phyloP scores from a whole-genome alignment of 1,284 basidiomycete genomes.

The Puccinia polysora region DNA sequence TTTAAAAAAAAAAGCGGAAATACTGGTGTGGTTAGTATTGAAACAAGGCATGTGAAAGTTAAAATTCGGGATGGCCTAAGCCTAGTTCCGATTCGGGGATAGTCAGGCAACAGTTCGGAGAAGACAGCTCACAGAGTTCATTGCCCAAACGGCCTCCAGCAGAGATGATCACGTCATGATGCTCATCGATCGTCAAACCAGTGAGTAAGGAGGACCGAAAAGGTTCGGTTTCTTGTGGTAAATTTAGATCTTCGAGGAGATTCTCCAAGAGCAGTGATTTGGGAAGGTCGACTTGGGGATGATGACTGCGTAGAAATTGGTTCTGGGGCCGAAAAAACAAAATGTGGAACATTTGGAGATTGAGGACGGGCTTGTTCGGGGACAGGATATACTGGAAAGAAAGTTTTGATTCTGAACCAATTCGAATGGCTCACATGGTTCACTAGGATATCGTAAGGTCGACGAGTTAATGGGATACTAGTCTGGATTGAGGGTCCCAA shows the following conservation, averaged over 20 bases:
- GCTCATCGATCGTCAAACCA: neutral
- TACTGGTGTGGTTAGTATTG: too few species aligned
- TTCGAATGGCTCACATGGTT: neutral
- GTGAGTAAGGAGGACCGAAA: slow-evolving; percentile 2
- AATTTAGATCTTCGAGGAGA: slow-evolving; percentile 28
- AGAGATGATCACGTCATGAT: slow-evolving; percentile 1
- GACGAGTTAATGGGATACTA: neutral
- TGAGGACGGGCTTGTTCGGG: neutral
- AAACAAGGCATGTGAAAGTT: too few species aligned
- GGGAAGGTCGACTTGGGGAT: slow-evolving; percentile 26
- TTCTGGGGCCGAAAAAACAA: slow-evolving; percentile 6
- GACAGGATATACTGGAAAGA: too few species aligned
- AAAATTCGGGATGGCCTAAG: too few species aligned
- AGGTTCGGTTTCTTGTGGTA: neutral
- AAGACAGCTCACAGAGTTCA: slow-evolving; percentile 19
- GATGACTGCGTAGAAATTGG: slow-evolving; percentile 2
- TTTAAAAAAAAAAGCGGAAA: neutral
- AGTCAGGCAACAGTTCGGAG: neutral
- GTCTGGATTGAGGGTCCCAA: neutral
- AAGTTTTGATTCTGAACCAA: too few species aligned
- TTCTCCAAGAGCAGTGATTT: slow-evolving; percentile 15
- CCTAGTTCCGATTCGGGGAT: too few species aligned
- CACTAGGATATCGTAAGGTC: neutral
- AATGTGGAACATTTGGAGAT: neutral
- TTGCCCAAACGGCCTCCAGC: neutral